A percentile compares a stretch with the other conserved stretches of the same genome.
These are phyloP conservation scores for Podaxis pistillaris DNA, from an alignment of 768 basidiomycete genomes.

Conservation along the genomic window DNA sequence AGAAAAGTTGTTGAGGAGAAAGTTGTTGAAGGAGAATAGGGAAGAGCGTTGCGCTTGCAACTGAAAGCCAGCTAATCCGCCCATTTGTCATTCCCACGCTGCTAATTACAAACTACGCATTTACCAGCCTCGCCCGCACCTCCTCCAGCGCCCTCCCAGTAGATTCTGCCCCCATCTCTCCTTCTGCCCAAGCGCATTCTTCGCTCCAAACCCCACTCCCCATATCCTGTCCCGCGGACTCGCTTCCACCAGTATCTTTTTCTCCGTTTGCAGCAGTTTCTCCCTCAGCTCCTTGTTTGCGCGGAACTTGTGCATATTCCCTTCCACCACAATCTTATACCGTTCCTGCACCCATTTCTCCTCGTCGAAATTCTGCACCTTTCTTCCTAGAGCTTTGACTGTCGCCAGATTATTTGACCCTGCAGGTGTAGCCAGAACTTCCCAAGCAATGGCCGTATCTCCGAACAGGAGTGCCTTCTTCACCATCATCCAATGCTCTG, in stretches of 20 bases:
- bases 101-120: constrained; percentile 19
- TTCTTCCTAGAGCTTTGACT: constrained; percentile 55
- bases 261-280: constrained; percentile 46
- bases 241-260: constrained; percentile 51
- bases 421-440: constrained; percentile 36
- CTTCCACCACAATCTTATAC: constrained; percentile 50
- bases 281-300: constrained; percentile 41
- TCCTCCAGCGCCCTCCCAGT: constrained; percentile 45
- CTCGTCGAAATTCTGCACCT: constrained; percentile 48
- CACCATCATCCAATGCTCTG: constrained; percentile 72
- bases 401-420: constrained; percentile 33
- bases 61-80: constrained; percentile 11
- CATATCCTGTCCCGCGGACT: constrained; percentile 62
- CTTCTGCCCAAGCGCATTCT: constrained; percentile 40
- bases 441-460: constrained; percentile 39
- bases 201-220: constrained; percentile 57
- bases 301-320: constrained; percentile 53
- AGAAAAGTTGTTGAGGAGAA: neutral
- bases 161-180: constrained; percentile 58
- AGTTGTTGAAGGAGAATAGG: neutral
- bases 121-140: constrained; percentile 33
- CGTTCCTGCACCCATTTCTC: constrained; percentile 43
- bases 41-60: constrained; percentile 16
- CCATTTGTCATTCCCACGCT: constrained; percentile 20
- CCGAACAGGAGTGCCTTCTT: constrained; percentile 57